phyloP scores from a whole-genome alignment of 805 yeast species.

The Yamadazyma laniorum region DNA sequence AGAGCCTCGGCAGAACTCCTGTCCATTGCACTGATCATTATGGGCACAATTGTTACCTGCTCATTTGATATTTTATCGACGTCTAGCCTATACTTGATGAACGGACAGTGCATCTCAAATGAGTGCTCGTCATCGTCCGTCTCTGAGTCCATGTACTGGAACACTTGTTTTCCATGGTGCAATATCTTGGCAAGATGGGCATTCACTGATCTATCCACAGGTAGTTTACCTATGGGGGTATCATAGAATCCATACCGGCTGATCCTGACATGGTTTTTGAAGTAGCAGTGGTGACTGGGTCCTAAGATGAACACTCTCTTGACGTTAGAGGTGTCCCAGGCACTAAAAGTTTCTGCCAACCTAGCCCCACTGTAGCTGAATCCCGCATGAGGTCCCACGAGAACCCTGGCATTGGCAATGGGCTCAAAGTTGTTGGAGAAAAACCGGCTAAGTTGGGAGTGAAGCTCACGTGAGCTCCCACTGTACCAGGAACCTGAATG shows the following conservation, averaged over 20 bases:
- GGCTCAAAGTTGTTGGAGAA: constrained; percentile 28
- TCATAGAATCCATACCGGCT: constrained; percentile 55
- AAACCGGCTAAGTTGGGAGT: constrained; percentile 49
- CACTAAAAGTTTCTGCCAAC: constrained; percentile 72
- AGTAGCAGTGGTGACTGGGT: constrained; percentile 90
- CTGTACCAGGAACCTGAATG: constrained; percentile 94
- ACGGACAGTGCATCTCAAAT: constrained; percentile 92
- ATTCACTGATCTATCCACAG: constrained; percentile 56
- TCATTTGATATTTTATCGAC: constrained; percentile 16
- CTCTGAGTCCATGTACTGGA: constrained; percentile 53
- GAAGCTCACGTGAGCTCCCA: constrained; percentile 40
- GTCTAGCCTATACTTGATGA: constrained; percentile 49
- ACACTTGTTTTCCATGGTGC: constrained; percentile 27
- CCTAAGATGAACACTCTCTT: constrained; percentile 79
- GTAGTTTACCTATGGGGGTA: constrained; percentile 80
- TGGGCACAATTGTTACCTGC: constrained; percentile 61
- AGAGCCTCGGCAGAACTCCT: constrained; percentile 42
- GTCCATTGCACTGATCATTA: constrained; percentile 69
- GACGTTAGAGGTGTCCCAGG: constrained; percentile 58
- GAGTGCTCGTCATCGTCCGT: constrained; percentile 87
- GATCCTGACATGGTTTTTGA: constrained; percentile 55
- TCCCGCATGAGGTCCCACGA: constrained; percentile 77
- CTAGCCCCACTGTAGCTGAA: constrained; percentile 77
- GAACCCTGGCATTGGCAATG: constrained; percentile 40
- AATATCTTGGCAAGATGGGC: constrained; percentile 26